phyloP scores from a whole-genome alignment of 202 grass and related monocot genomes.

The Carex arenaria region DNA sequence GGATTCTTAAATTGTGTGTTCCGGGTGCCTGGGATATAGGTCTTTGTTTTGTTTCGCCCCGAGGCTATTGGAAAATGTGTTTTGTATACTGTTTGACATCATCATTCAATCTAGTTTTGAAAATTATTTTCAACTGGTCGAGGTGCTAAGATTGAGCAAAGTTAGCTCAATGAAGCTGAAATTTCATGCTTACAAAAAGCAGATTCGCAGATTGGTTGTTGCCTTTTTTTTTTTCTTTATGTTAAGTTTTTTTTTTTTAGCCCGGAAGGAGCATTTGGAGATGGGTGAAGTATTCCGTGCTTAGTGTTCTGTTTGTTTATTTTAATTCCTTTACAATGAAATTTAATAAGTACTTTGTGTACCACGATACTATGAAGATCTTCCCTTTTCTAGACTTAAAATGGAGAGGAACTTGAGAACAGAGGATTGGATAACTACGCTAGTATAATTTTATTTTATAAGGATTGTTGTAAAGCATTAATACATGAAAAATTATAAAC shows the following conservation, averaged over 20 bases:
- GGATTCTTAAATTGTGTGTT: neutral
- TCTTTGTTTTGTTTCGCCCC: neutral
- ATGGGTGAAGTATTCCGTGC: neutral
- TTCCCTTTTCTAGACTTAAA: no score
- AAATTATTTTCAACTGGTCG: neutral
- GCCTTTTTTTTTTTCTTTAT: neutral
- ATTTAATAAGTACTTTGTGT: no score
- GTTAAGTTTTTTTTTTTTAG: neutral
- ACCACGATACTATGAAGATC: no score
- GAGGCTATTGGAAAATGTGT: neutral
- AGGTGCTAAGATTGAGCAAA: neutral
- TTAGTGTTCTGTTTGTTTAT: no score
- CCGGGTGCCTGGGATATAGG: neutral
- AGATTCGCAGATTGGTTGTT: neutral
- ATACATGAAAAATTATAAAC: no score
- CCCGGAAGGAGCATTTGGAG: neutral
- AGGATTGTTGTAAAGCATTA: no score
- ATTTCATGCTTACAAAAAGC: neutral
- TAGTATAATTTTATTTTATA: no score
- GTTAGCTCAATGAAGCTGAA: neutral
- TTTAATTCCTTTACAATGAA: no score
- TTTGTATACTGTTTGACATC: neutral
- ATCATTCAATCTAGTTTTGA: slow-evolving; percentile 2
- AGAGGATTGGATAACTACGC: no score
- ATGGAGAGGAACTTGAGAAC: no score